Percentiles rank a stretch among this genome's conserved stretches.
phyloP scores from a whole-genome alignment of 352 stramenopile genomes.

The Pythium utonaiense region DNA sequence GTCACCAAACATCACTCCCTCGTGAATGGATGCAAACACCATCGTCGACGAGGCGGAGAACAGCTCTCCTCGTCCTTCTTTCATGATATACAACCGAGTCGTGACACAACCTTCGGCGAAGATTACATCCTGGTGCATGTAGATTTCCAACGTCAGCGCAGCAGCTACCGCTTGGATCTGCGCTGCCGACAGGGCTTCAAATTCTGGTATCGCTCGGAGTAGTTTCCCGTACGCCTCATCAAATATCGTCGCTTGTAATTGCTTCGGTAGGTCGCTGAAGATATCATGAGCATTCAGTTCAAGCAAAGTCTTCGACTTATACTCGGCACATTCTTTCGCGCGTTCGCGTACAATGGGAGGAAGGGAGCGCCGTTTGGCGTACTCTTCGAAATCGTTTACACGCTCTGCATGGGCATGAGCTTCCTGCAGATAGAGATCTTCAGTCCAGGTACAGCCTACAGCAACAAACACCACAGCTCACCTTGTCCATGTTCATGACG shows the following conservation, averaged over 20 bases:
- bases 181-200: conserved; percentile 22
- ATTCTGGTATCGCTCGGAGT: conserved; percentile 33
- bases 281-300: conserved; percentile 32
- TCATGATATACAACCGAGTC: conserved; percentile 47
- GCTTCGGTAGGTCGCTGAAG: conserved; percentile 37
- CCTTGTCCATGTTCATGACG: conserved; percentile 57
- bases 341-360: conserved; percentile 37
- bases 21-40: conserved; percentile 28
- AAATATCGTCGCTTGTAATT: conserved; percentile 32
- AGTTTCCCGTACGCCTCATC: conserved; percentile 45
- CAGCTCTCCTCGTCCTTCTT: conserved; percentile 41
- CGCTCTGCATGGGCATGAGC: conserved; percentile 41
- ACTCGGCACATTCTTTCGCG: conserved; percentile 44
- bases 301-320: conserved; percentile 50
- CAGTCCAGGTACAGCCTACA: background rate
- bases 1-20: conserved; percentile 48
- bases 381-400: conserved; percentile 61
- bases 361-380: conserved; percentile 42
- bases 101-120: conserved; percentile 33
- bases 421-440: conserved; percentile 5
- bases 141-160: conserved; percentile 43
- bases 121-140: conserved; percentile 49
- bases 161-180: conserved; percentile 41
- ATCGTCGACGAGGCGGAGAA: conserved; percentile 32
- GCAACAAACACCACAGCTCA: background rate